Base-by-base conservation (phyloP, 257 asterid species). In the Agastache rugosa region DNA sequence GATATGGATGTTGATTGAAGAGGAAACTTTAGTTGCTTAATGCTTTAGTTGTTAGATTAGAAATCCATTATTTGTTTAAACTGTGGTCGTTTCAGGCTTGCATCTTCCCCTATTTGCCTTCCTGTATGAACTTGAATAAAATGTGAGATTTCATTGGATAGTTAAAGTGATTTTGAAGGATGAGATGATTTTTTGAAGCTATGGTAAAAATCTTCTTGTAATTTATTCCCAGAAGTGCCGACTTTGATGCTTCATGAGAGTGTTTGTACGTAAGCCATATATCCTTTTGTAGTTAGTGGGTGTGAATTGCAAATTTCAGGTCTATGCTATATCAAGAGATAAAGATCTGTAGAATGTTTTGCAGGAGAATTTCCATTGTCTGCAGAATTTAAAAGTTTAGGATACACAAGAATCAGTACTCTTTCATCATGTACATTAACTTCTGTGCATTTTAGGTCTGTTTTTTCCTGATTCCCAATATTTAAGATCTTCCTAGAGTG, bases 1-100 rank as follows among this genome's bases (percentile, higher is more conserved):
- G 48, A 39, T 58, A 59, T 63, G 55, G 50, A 61, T 42, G 59
- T 81, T n/a, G 65, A 73, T 25, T 20, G 66, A 34, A 14, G 68
- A 56, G 45, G 74, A 74, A 50, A 23, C 65, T 58, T 66, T 50
- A 62, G 72, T 51, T 67, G 8, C 42, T 69, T 31, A 31, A 5
- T 56, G 22, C 56, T 20, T 59, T 44, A 25, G 12, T 59, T 34
- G 50, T 42, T 31, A 58, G 72, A 34, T 29, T 50, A 60, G 51
- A 48, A 51, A 37, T 51, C 51, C 45, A 15, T n/a, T 51, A 34
- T n/a, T 29, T 53, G 47, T 19, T 41, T 34, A 42, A 72, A 67
- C 71, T 39, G 60, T 72, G 27, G 59, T 59, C 54, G 20, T 67
- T 44, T 12, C 42, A 67, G 39, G 22, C 35, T 23, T 25, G 17